phyloP scores from a whole-genome alignment of 2,329 filamentous ascomycete genomes.

The Alternaria rosae region DNA sequence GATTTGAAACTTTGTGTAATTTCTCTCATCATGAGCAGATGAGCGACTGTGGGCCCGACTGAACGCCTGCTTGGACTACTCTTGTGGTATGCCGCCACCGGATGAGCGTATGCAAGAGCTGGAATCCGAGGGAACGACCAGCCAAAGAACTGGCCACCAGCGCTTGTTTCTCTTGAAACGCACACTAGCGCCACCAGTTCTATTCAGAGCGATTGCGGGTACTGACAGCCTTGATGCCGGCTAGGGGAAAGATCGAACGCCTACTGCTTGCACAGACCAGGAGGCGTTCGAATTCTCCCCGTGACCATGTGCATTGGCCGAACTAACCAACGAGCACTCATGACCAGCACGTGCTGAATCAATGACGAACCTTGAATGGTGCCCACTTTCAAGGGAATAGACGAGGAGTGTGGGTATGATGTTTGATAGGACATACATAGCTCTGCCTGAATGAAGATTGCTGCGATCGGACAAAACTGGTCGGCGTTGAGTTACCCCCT shows the following conservation, averaged over 20 bases:
- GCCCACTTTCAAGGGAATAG: background rate
- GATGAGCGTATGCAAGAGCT: background rate
- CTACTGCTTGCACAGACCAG: background rate
- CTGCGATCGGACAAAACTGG: background rate
- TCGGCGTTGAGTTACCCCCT: background rate
- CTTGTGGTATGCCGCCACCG: background rate
- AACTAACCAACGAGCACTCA: background rate
- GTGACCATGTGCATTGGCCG: background rate
- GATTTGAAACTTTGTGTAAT: background rate
- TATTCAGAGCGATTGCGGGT: background rate
- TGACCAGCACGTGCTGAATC: background rate
- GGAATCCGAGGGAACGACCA: background rate
- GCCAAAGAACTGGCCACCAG: background rate
- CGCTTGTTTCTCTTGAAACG: background rate
- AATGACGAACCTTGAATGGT: background rate
- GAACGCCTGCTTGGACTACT: background rate
- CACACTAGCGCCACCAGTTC: background rate
- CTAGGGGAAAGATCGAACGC: background rate
- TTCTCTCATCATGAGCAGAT: background rate
- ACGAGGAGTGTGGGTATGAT: background rate
- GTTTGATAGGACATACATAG: background rate
- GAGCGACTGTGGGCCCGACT: background rate
- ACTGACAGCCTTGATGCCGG: background rate
- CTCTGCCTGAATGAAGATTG: background rate
- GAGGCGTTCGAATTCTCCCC: background rate